These are phyloP conservation scores for Cylindrodendrum hubeiense DNA, from an alignment of 2,329 filamentous ascomycete genomes.

Conservation along the genomic window DNA sequence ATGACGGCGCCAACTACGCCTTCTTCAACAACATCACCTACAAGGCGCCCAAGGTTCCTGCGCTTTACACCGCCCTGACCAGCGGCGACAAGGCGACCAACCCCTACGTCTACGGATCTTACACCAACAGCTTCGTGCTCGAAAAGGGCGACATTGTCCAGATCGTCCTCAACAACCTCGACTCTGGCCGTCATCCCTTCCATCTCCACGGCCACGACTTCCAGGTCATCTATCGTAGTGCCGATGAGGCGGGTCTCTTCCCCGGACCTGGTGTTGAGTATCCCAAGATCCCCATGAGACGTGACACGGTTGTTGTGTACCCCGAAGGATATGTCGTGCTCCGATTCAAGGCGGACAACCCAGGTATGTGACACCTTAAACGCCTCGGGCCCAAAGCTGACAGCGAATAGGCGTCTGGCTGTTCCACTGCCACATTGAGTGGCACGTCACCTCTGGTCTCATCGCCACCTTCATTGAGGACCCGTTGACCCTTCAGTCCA, in stretches of 20 bases:
- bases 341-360: slow-evolving; percentile 76
- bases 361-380: slow-evolving; percentile 56
- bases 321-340: slow-evolving; percentile 77
- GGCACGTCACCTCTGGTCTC: slow-evolving; percentile 78
- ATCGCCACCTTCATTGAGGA: slow-evolving; percentile 74
- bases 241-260: slow-evolving; percentile 69
- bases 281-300: slow-evolving; percentile 69
- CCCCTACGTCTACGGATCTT: slow-evolving; percentile 72
- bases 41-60: slow-evolving; percentile 79
- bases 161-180: slow-evolving; percentile 82
- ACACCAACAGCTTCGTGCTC: slow-evolving; percentile 76
- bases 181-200: slow-evolving; percentile 79
- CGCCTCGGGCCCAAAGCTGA: slow-evolving; percentile 13
- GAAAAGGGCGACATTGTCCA: slow-evolving; percentile 77
- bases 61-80: slow-evolving; percentile 81
- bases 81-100: slow-evolving; percentile 70
- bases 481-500: slow-evolving; percentile 71
- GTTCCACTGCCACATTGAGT: slow-evolving; percentile 87
- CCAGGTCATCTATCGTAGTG: slow-evolving; percentile 73
- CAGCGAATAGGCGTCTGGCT: slow-evolving; percentile 68
- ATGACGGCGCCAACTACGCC: slow-evolving; percentile 71
- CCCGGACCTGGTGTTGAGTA: slow-evolving; percentile 61
- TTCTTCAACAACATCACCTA: slow-evolving; percentile 86
- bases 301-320: slow-evolving; percentile 76
- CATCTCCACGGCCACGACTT: slow-evolving; percentile 84